Percentiles rank a stretch among this genome's conserved stretches.
Evolutionary conservation across 2,329 filamentous ascomycete genomes (phyloP).

Genomic region (Talaromyces sp.): DNA sequence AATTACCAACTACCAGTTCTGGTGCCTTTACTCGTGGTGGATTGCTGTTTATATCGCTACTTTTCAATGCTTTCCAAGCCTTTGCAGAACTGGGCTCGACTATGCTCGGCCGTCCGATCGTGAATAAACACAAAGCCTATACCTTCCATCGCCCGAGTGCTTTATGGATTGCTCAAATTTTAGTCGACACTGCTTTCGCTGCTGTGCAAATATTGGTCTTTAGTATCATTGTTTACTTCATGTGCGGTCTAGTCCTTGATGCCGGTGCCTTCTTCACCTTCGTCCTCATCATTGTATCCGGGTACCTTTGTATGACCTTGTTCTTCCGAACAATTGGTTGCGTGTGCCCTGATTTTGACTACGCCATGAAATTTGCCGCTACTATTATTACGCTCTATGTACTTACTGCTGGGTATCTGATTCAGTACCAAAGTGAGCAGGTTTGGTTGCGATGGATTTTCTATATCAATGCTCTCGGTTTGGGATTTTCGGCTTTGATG

Average conservation of each 20-base stretch:
- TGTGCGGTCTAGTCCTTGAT: slow-evolving; percentile 66
- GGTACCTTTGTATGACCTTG: slow-evolving; percentile 69
- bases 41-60: slow-evolving; percentile 71
- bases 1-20: slow-evolving; percentile 60
- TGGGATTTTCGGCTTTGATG: slow-evolving; percentile 76
- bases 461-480: slow-evolving; percentile 70
- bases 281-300: slow-evolving; percentile 65
- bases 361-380: slow-evolving; percentile 77
- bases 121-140: slow-evolving; percentile 81
- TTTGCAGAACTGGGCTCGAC: slow-evolving; percentile 72
- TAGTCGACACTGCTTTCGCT: slow-evolving; percentile 72
- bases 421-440: slow-evolving; percentile 71
- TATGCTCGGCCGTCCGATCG: slow-evolving; percentile 71
- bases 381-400: slow-evolving; percentile 79
- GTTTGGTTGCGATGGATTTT: slow-evolving; percentile 68
- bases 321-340: slow-evolving; percentile 75
- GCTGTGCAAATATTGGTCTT: slow-evolving; percentile 69
- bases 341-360: slow-evolving; percentile 75
- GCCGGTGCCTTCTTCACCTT: slow-evolving; percentile 76
- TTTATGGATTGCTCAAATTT: slow-evolving; percentile 77
- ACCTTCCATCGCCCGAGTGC: slow-evolving; percentile 80
- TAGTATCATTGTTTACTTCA: slow-evolving; percentile 74
- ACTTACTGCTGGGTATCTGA: slow-evolving; percentile 76
- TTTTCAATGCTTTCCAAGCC: slow-evolving; percentile 86
- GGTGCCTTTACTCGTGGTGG: slow-evolving; percentile 79